Base-by-base conservation (phyloP, 2,329 filamentous ascomycete genomes). In the Mollisiaceae sp. region DNA sequence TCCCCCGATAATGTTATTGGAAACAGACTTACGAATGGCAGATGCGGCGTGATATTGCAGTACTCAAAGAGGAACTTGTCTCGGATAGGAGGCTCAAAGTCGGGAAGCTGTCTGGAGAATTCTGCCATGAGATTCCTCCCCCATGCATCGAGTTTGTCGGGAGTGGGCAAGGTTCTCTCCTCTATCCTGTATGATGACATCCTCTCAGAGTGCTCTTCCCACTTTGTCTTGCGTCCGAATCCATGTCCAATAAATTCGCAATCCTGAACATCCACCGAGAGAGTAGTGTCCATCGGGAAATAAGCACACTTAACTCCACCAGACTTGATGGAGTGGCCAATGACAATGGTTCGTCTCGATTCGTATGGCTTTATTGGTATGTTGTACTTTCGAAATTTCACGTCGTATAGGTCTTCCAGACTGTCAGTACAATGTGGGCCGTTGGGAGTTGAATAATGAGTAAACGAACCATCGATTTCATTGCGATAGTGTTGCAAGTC, bases 21-120 rank as follows among this genome's bases (percentile, higher is more conserved):
- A 32, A 12, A 14, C 18, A 35, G 50, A 35, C 50, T 52, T 32
- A 52, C 47, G 15, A 32, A 18, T 52, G 47, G 20, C 14, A 52
- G 24, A n/a, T 15, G 24, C 12, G 50, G 50, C 2, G 6, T 54
- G 12, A 32, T n/a, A 2, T 35, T 35, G 50, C 12, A 54, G 50
- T 54, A 54, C 2, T 54, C 50, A 14, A 54, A 54, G 18, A 54
- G 50, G n/a, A 54, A 54, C 32, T 54, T 54, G 50, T 54, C 50
- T 35, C 50, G 8, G 12, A 54, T 35, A 8, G 22, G 1, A 54
- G 27, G 24, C 27, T 54, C 11, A 8, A 54, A 54, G 24, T 54
- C 50, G 1, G 24, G 9, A n/a, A 54, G 22, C 24, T 54, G 9
- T 18, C 8, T n/a, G 8, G 24, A 54, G 24, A 54, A 54, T 18